Percentiles rank a stretch among this genome's conserved stretches.
phyloP scores from a whole-genome alignment of 176 grass and related monocot species.

The Avena sativa region DNA sequence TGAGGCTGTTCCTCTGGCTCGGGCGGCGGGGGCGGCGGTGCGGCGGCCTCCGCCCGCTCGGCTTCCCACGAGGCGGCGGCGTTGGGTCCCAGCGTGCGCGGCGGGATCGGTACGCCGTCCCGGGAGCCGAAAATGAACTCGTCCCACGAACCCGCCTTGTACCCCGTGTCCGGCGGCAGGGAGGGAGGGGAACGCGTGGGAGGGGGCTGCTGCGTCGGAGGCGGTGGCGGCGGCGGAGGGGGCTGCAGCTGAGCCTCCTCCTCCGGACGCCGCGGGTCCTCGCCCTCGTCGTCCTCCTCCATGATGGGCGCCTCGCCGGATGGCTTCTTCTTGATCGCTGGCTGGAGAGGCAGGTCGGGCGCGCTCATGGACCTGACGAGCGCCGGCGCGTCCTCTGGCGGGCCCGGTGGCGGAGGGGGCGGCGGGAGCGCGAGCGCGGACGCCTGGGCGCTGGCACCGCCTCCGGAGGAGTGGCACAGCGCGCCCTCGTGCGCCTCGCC shows the following conservation, averaged over 20 bases:
- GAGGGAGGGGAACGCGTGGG: constrained; percentile 49
- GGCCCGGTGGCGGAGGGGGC: constrained; percentile 43
- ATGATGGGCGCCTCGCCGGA: constrained; percentile 54
- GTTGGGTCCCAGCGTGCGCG: constrained; percentile 45
- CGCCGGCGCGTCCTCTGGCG: constrained; percentile 19
- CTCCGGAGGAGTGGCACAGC: not conserved
- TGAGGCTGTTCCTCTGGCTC: constrained; percentile 8
- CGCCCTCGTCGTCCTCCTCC: constrained; percentile 45
- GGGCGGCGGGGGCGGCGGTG: not conserved
- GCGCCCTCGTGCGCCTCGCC: constrained; percentile 24
- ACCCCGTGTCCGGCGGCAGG: not conserved
- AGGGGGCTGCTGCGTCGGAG: not conserved
- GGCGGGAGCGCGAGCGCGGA: constrained; percentile 29
- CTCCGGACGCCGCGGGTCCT: not conserved
- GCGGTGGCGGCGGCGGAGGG: not conserved
- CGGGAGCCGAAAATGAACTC: constrained; percentile 45
- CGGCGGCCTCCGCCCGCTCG: constrained; percentile 32
- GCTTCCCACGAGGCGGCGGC: constrained; percentile 22
- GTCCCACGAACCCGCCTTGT: not conserved
- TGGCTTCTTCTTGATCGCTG: constrained; percentile 35
- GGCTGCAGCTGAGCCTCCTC: constrained; percentile 33
- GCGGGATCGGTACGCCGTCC: constrained; percentile 41
- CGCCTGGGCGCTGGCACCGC: constrained; percentile 27
- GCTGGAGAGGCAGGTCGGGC: constrained; percentile 49
- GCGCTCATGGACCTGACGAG: constrained; percentile 57